phyloP scores from a whole-genome alignment of 768 basidiomycete species.

The Termitomyces sp. region DNA sequence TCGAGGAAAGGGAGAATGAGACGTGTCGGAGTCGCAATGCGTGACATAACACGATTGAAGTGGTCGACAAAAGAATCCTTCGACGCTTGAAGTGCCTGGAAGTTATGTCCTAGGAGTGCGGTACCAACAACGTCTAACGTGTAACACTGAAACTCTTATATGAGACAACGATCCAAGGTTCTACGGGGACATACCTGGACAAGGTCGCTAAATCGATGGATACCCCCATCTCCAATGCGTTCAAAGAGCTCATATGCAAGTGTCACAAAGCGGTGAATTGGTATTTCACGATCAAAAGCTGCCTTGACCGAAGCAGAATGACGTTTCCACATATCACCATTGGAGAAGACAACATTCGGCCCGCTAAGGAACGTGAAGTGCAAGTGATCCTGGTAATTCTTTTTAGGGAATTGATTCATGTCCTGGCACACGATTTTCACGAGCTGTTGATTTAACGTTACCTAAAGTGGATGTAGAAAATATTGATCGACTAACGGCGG shows the following conservation, averaged over 20 bases:
- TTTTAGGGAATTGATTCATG: conserved; percentile 20
- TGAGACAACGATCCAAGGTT: background rate
- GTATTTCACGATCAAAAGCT: conserved; percentile 27
- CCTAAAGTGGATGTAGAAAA: background rate
- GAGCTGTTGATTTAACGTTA: conserved; percentile 12
- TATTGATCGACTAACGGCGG: conserved; percentile 17
- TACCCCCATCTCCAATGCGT: conserved; percentile 23
- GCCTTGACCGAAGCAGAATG: conserved; percentile 29
- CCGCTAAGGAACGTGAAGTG: conserved; percentile 29
- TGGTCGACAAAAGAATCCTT: conserved; percentile 29
- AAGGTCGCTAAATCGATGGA: conserved; percentile 21
- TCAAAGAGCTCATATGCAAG: conserved; percentile 26
- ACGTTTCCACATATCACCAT: conserved; percentile 31
- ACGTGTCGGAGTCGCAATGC: conserved; percentile 27
- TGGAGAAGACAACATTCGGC: conserved; percentile 31
- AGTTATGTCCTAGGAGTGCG: conserved; percentile 30
- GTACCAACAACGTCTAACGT: conserved; percentile 32
- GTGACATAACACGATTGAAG: conserved; percentile 29
- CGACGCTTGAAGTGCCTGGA: conserved; percentile 25
- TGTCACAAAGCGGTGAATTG: conserved; percentile 25
- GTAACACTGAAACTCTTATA: conserved; percentile 17
- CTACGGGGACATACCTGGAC: conserved; percentile 12
- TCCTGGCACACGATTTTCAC: conserved; percentile 20
- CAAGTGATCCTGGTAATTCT: conserved; percentile 26
- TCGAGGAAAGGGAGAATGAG: conserved; percentile 28